Percentiles rank a stretch among this genome's conserved stretches.
These are phyloP conservation scores for Neurospora sp. DNA, from an alignment of 495 filamentous ascomycete species.

Conservation along the genomic window DNA sequence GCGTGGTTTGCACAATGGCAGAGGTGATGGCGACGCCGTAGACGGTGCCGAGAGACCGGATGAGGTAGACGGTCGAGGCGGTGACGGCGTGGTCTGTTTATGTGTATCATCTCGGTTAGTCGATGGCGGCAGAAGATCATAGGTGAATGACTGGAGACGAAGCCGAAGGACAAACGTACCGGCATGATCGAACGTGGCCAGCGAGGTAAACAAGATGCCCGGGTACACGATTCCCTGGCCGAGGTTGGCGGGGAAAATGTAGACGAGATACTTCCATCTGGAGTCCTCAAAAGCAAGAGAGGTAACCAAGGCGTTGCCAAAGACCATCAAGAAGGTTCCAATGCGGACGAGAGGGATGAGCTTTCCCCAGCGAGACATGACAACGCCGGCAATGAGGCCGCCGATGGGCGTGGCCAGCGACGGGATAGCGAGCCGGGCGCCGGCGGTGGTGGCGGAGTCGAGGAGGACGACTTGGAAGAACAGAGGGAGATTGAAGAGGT, in stretches of 20 bases:
- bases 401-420: constrained; percentile 52
- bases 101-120: background rate
- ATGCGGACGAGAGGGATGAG: constrained; percentile 43
- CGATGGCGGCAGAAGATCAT: background rate
- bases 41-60: constrained; percentile 52
- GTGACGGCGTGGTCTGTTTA: constrained; percentile 51
- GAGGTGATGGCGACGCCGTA: constrained; percentile 55
- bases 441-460: constrained; percentile 51
- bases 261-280: constrained; percentile 52
- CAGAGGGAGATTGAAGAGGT: constrained; percentile 54
- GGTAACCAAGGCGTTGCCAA: constrained; percentile 48
- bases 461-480: constrained; percentile 54
- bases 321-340: constrained; percentile 47
- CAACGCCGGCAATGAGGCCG: constrained; percentile 47
- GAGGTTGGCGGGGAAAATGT: constrained; percentile 53
- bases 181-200: constrained; percentile 52
- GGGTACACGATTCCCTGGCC: constrained; percentile 57
- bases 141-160: background rate
- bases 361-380: constrained; percentile 57
- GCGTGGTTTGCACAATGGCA: constrained; percentile 53
- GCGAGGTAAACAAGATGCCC: constrained; percentile 49
- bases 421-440: constrained; percentile 48
- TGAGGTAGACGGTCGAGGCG: constrained; percentile 52
- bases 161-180: constrained; percentile 27
- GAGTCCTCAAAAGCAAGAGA: constrained; percentile 46